These are phyloP conservation scores for Lipomyces mesembrius DNA, from an alignment of 805 yeast genomes.

Conservation along the genomic window DNA sequence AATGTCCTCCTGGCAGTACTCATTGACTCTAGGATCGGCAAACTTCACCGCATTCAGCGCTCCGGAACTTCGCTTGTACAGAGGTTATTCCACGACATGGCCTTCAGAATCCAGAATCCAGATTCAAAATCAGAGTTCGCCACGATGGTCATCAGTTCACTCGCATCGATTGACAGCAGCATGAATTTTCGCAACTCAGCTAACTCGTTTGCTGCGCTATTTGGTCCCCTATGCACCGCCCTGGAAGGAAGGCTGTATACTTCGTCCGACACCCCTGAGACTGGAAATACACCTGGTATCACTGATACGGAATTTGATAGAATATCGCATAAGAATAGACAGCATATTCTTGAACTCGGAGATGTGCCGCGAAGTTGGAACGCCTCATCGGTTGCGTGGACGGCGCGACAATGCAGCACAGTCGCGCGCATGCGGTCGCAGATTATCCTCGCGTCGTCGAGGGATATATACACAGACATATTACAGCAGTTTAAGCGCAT, in stretches of 20 bases:
- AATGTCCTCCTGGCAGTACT: not conserved
- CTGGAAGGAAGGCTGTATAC: not conserved
- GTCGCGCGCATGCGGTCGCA: not conserved
- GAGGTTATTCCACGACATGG: not conserved
- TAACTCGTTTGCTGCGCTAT: not conserved
- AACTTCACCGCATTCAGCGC: not conserved
- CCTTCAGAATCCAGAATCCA: not conserved
- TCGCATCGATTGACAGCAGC: not conserved
- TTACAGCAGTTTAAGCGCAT: not conserved
- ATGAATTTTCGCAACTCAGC: not conserved
- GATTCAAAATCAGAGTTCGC: not conserved
- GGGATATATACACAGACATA: not conserved
- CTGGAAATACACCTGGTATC: not conserved
- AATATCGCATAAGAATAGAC: not conserved
- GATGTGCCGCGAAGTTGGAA: slow-evolving; percentile 6
- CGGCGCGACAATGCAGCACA: not conserved
- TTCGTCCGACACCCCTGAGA: not conserved
- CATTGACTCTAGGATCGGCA: slow-evolving; percentile 2
- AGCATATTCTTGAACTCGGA: not conserved
- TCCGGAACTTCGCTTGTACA: not conserved
- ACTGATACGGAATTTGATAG: not conserved
- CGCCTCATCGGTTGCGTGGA: not conserved
- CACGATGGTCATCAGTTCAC: not conserved
- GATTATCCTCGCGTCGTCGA: not conserved
- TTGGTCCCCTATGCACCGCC: not conserved